Evolutionary conservation across 345 rosid species (phyloP).

Genomic region (Linum trigynum): DNA sequence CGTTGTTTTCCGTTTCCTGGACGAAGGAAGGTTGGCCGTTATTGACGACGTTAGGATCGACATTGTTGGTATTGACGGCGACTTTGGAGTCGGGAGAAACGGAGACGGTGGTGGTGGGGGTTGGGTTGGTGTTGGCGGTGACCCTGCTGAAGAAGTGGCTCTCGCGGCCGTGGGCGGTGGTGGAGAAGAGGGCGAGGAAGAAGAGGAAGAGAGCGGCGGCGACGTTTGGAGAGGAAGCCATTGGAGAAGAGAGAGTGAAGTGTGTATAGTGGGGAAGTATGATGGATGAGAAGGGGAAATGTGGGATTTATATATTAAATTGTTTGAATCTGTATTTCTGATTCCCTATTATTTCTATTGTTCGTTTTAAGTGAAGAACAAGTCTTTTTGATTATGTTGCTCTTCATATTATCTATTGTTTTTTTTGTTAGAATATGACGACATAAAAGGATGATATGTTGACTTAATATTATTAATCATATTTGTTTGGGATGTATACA

Average conservation of each 20-base stretch:
- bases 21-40: not conserved
- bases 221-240: not conserved
- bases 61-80: not conserved
- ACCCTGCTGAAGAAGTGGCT: constrained; percentile 7
- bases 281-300: not conserved
- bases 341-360: too few species aligned
- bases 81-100: not conserved
- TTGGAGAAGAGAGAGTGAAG: not conserved
- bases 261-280: not conserved
- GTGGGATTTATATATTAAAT: not conserved
- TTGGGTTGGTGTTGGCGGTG: not conserved
- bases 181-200: not conserved
- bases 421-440: too few species aligned
- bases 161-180: not conserved
- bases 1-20: not conserved
- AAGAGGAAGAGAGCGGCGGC: not conserved
- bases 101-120: not conserved
- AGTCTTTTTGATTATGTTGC: too few species aligned
- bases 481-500: too few species aligned
- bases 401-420: too few species aligned
- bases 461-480: too few species aligned
- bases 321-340: too few species aligned
- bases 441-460: too few species aligned
- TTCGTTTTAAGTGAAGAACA: too few species aligned
- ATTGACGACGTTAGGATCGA: not conserved